phyloP scores from a whole-genome alignment of 495 filamentous ascomycete genomes.

The Trichoderma erinaceum region DNA sequence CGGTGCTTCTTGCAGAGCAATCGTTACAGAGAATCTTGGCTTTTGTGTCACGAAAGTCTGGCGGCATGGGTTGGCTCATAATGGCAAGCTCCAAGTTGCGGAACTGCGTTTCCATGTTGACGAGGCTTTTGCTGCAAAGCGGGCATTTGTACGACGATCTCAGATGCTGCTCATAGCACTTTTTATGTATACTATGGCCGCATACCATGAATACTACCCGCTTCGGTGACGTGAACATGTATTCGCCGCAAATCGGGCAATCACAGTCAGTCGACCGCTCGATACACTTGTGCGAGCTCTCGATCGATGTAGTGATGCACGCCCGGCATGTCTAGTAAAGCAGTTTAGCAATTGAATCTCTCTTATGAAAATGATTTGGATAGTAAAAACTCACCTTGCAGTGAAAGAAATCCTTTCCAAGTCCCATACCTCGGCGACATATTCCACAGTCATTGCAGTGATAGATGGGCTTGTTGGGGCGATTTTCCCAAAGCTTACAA shows the following conservation, averaged over 20 bases:
- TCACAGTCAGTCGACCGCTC: constrained; percentile 92
- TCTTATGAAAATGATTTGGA: constrained; percentile 4
- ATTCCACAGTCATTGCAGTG: constrained; percentile 97
- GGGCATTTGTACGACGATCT: constrained; percentile 88
- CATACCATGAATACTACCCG: constrained; percentile 92
- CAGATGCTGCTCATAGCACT: constrained; percentile 79
- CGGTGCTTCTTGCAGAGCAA: constrained; percentile 77
- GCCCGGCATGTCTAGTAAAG: constrained; percentile 69
- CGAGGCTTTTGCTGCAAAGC: constrained; percentile 84
- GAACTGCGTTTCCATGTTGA: constrained; percentile 97
- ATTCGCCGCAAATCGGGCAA: constrained; percentile 96
- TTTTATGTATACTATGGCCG: constrained; percentile 89
- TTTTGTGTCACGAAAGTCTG: constrained; percentile 69
- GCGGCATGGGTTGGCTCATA: constrained; percentile 83
- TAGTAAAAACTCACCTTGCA: constrained; percentile 68
- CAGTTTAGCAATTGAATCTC: constrained; percentile 18
- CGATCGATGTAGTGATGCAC: constrained; percentile 79
- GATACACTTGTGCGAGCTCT: constrained; percentile 81
- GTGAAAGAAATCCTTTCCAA: constrained; percentile 95
- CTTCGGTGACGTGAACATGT: constrained; percentile 90
- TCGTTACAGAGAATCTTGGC: constrained; percentile 90
- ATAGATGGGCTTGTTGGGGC: constrained; percentile 85
- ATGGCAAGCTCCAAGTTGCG: constrained; percentile 82
- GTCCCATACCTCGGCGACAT: constrained; percentile 80
- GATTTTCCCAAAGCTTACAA: constrained; percentile 97